Evolutionary conservation across 2,329 filamentous ascomycete species (phyloP), one percentile per base, ranked within the genome.

Genomic region (Penicillium verrucosum): DNA sequence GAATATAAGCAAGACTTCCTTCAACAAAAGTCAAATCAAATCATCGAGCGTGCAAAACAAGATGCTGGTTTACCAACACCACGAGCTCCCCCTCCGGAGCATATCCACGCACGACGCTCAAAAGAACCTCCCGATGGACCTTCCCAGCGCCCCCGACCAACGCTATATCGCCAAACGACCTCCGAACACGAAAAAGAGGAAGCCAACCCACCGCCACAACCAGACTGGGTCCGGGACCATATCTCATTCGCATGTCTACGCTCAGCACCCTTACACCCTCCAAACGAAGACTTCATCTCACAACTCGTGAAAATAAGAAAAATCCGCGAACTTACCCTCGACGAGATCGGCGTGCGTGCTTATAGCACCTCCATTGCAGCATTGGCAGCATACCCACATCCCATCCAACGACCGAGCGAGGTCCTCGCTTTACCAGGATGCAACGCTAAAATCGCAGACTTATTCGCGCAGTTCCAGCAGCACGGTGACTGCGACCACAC

Each of bases 291-390:
- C 0, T 97, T 99, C 70, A 84, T 97, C 41, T 75, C 82, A 0
- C 81, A 89, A 58, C 80, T 99, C 5, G 83, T 86, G 64, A 87
- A 88, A 57, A 90, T 97, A 62, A 85, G 88, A 44, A 84, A 83
- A 2, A 81, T 87, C 2, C 84, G 93, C 23, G 80, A 85, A 16
- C 78, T 97, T 1, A 86, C 82, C 1, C 84, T 85, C 9, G 92
- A 97, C 65, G 81, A 89, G 45, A 85, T 95, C 57, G 91, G 90
- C 2, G 85, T 92, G 0, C 84, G 91, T 47, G 92, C 93, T 0
- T 97, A 97, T 70, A 92, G 89, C 30, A 92, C 89, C 2, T 87
- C 89, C 12, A 96, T 97, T 62, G 91, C 94, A 6, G 78, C 89
- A 0, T 73, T 99, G 18, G 85, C 90, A 4, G 90, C 93, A 0